Percentiles rank a stretch among this genome's conserved stretches.
Evolutionary conservation across 331 rosid species (phyloP).

Genomic region (Malus hybrid): DNA sequence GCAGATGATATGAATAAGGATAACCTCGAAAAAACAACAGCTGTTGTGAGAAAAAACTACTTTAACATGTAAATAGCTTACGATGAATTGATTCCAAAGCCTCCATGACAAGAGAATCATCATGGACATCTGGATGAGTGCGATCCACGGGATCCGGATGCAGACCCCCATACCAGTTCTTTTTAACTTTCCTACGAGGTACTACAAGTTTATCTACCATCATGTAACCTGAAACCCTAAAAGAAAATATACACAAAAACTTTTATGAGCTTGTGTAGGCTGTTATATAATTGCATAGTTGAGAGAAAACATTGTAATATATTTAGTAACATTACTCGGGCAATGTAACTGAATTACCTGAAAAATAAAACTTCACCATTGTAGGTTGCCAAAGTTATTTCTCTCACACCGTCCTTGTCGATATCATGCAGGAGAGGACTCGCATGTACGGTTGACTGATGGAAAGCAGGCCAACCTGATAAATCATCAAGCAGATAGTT

Average conservation of each 20-base stretch:
- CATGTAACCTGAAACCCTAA: conserved; percentile 90
- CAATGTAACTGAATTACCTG: conserved; percentile 46
- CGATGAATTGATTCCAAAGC: conserved; percentile 46
- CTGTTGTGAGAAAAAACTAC: background rate
- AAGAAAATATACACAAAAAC: conserved; percentile 1
- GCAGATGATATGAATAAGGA: background rate
- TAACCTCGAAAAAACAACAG: background rate
- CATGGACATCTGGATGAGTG: conserved; percentile 82
- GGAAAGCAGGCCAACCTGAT: conserved; percentile 99
- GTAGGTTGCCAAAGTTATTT: conserved; percentile 89
- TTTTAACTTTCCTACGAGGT: conserved; percentile 78
- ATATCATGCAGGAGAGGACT: conserved; percentile 88
- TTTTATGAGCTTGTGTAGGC: background rate
- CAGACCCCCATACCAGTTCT: conserved; percentile 78
- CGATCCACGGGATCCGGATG: conserved; percentile 77
- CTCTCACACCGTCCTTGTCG: conserved; percentile 97
- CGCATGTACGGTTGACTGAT: conserved; percentile 95
- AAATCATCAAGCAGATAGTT: conserved; percentile 22
- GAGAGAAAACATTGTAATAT: background rate
- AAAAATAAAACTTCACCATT: conserved; percentile 95
- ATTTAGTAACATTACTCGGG: background rate
- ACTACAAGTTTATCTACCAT: conserved; percentile 84
- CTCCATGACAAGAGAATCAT: conserved; percentile 57
- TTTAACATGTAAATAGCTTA: conserved; percentile 30
- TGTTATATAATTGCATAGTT: background rate